Base-by-base conservation (phyloP, 2,329 filamentous ascomycete genomes). In the Alternaria sp. region DNA sequence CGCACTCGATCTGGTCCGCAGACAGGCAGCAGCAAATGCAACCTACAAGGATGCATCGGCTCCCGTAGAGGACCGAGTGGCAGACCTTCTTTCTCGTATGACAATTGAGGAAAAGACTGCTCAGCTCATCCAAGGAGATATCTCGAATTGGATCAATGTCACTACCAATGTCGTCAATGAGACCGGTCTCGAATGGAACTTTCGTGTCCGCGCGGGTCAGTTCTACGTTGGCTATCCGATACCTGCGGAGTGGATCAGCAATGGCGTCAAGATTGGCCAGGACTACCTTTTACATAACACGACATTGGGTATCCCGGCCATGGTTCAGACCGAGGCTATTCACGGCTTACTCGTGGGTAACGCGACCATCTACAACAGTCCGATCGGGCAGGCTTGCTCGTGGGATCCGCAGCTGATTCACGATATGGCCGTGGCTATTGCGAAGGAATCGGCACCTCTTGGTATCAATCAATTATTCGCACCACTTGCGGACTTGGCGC, bases 291-390 rank as follows among this genome's bases (percentile, higher is more conserved):
- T 88, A 48, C 81, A 91, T 18, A 87, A 89, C 64, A 91, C 88
- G 1, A 87, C 85, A 1, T 78, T 89, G 8, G 90, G 73, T 11
- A 93, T 93, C 53, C 91, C 91, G 7, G 87, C 90, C 1, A 84
- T 92, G 66, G 87, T 91, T 14, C 91, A 93, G 76, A 90, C 86
- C 4, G 91, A 93, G 77, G 89, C 87, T 38, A 89, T 93, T 44
- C 90, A 93, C 69, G 91, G 90, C 1, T 88, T 92, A 65, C 80
- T 92, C 32, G 85, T 89, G 43, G 85, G 86, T 9, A 92, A 92
- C 73, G 90, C 89, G 3, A 93, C 91, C 1, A 91, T 93, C 60
- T 93, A 92, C 81, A 93, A 92, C 77, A 91, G 88, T 1, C 90
- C 91, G 0, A 92, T 93, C 66, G 90, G 82, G 7, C 86, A 90